A percentile compares a stretch with the other conserved stretches of the same genome.
Evolutionary conservation across 441 rosid species (phyloP).

Genomic region (Populus tomentosa): DNA sequence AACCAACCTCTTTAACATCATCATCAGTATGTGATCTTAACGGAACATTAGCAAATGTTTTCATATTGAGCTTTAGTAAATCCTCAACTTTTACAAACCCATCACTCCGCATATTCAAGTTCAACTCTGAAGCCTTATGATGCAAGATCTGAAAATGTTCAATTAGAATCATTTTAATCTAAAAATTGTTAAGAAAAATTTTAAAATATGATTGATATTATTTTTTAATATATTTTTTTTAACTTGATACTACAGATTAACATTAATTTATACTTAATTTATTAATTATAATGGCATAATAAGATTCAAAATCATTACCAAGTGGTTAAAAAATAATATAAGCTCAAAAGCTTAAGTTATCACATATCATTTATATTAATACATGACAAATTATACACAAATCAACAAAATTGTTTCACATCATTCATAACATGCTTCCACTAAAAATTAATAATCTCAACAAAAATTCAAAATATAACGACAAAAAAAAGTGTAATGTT

Average conservation of each 20-base stretch:
- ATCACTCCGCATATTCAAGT: conserved; percentile 68
- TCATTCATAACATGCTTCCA: not conserved
- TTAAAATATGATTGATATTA: not conserved
- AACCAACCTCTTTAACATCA: conserved; percentile 73
- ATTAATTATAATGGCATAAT: too few relatives aligned
- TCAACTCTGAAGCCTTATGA: conserved; percentile 53
- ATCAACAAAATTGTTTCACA: not conserved
- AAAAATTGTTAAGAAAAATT: not conserved
- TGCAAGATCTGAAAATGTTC: too few relatives aligned
- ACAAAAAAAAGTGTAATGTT: not conserved
- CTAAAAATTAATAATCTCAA: not conserved
- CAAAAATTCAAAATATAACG: not conserved
- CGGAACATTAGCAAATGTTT: conserved; percentile 61
- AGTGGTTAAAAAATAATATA: not conserved
- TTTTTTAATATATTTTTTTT: not conserved
- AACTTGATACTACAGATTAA: too few relatives aligned
- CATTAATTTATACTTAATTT: too few relatives aligned
- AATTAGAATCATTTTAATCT: too few relatives aligned
- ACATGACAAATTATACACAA: not conserved
- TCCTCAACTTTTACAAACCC: conserved; percentile 77
- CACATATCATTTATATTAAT: too few relatives aligned
- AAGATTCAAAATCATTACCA: too few relatives aligned
- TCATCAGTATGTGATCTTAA: conserved; percentile 64
- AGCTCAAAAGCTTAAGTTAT: not conserved
- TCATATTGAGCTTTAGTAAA: conserved; percentile 61